Evolutionary conservation across 306 rosid species (phyloP).

Genomic region (Rosa persica): DNA sequence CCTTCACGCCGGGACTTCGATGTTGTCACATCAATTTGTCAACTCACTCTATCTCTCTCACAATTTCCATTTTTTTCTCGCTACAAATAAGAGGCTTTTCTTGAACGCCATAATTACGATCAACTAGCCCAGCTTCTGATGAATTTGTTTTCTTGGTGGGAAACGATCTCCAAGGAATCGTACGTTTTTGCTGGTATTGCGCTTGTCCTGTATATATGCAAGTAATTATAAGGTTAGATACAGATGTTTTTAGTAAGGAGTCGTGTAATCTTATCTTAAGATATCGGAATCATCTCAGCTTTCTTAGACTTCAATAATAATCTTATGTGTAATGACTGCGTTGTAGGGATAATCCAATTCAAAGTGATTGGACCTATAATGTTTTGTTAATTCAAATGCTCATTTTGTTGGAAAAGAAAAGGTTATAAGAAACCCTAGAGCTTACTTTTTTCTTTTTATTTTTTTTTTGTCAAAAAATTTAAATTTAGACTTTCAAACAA

Average conservation of each 20-base stretch:
- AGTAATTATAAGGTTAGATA: too few species aligned
- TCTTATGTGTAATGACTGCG: neutral
- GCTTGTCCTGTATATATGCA: neutral
- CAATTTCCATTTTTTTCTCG: neutral
- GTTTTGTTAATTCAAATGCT: neutral
- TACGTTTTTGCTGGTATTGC: neutral
- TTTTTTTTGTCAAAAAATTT: too few species aligned
- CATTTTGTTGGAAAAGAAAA: neutral
- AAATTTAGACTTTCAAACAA: too few species aligned
- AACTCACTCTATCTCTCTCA: neutral
- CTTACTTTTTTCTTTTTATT: too few species aligned
- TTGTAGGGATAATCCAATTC: neutral
- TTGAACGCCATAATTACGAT: conserved; percentile 2
- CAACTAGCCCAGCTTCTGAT: neutral
- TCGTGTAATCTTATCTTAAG: conserved; percentile 10
- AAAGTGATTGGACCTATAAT: neutral
- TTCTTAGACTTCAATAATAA: neutral
- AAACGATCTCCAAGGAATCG: neutral
- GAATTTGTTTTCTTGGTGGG: neutral
- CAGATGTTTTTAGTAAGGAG: neutral
- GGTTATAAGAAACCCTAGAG: too few species aligned
- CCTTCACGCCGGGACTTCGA: neutral
- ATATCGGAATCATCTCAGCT: neutral
- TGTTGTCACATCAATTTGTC: neutral
- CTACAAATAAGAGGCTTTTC: neutral